Base-by-base conservation (phyloP, 768 basidiomycete species). In the Sarcodon sp. region DNA sequence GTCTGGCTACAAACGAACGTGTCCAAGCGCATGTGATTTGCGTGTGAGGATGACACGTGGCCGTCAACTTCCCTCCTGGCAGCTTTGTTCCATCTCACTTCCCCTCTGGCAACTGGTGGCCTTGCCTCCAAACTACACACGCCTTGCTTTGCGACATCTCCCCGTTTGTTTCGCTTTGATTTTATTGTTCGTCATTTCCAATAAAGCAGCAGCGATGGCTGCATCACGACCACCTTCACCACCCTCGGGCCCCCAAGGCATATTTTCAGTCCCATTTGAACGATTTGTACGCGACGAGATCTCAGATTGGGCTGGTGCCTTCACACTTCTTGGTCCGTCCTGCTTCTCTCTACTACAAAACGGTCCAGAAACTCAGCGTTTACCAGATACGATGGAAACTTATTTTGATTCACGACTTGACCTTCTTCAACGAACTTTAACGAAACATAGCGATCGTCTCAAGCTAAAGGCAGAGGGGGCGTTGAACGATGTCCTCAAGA, bases 321-420 rank as follows among this genome's bases (percentile, higher is more conserved):
- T 92, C 57, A 92, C 91, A 2, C 67, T 94, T 27, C 70, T 93
- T 6, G 91, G 90, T 90, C 59, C 49, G 75, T 63, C 12, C 35
- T 15, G 16, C 31, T 21, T 31, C 11, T 35, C 21, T 35, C 51
- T 44, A 43, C 35, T 45, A 35, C 50, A 47, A 52, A 45, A 51
- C 45, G 47, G 45, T 45, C 32, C 45, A 37, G 43, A 27, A 32
- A 34, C 36, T 18, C 7, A 27, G 18, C 45, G 16, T 7, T 39
- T 33, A 13, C 46, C 57, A 93, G 92, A 96, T 64, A 94, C 92
- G 7, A 70, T 92, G 62, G 92, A 96, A 66, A 96, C 92, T 0
- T 96, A 85, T 60, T 94, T 92, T 61, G 91, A 97, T 67, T 90
- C 91, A 1, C 83, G 87, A 60, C 69, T 87, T 53, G 87, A 87